Evolutionary conservation across 2,329 filamentous ascomycete genomes (phyloP), one percentile per base, ranked within the genome.

Genomic region (Coniochaeta sp.): DNA sequence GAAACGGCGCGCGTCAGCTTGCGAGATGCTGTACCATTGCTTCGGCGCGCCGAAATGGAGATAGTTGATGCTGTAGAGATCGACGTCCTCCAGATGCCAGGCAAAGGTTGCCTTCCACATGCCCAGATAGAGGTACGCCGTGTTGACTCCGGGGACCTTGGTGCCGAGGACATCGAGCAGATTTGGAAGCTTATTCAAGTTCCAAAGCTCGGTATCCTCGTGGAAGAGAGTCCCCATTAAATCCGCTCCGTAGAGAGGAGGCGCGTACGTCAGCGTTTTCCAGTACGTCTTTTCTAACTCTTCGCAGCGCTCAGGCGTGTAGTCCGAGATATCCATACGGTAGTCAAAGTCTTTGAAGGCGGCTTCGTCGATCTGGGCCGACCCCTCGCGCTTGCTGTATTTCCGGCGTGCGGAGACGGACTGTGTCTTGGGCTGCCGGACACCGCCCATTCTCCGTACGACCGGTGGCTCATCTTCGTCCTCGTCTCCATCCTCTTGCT

Each of bases 21-120:
- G 96, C 0, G 93, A 96, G 65, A 99, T 98, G 74, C 93, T 97
- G 77, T 99, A 99, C 95, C 95, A 99, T 73, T 99, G 95, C 75
- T 99, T 99, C 0, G 95, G 95, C 1, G 95, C 95, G 59, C 95
- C 95, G 72, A 99, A 99, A 71, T 99, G 95, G 62, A 99, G 92
- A 73, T 97, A 99, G 77, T 99, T 99, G 81, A 99, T 99, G 73
- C 93, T 98, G 85, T 99, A 99, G 4, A 99, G 84, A 77, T 99
- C 95, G 47, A 99, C 93, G 72, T 99, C 95, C 72, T 99, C 95
- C 58, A 99, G 78, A 82, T 99, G 95, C 95, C 95, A 99, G 9
- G 95, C 95, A 72, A 99, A 99, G 0, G 95, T 98, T 14, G 95
- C 93, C 74, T 98, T 98, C 95, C 95, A 99, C 95, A 99, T 99